Conservation (phyloP, 768 basidiomycete genomes). For the Russula lepida region DNA sequence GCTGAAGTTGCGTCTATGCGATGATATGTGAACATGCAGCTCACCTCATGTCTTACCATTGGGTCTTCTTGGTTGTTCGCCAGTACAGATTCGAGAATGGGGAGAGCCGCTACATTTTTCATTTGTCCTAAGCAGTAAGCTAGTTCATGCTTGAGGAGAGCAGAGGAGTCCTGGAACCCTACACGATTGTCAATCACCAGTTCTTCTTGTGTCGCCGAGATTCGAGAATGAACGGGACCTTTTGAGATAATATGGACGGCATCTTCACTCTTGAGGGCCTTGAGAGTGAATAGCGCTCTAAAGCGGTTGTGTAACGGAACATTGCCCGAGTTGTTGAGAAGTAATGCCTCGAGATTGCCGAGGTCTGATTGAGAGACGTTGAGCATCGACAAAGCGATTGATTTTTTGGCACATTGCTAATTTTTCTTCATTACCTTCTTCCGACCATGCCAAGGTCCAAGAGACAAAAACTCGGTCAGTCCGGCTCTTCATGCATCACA, state of each 20-base stretch:
- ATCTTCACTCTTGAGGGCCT: conserved; percentile 67
- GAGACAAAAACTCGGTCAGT: conserved; percentile 79
- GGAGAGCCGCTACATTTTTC: conserved; percentile 61
- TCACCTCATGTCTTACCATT: conserved; percentile 96
- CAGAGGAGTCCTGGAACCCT: conserved; percentile 85
- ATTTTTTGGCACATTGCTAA: conserved; percentile 13
- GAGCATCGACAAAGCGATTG: conserved; percentile 1
- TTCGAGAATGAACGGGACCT: conserved; percentile 39
- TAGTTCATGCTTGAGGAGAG: conserved; percentile 91
- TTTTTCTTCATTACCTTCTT: conserved; percentile 19
- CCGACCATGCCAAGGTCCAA: conserved; percentile 78
- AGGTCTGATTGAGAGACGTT: conserved; percentile 46
- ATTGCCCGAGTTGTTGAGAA: conserved; percentile 68
- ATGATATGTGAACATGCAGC: conserved; percentile 17
- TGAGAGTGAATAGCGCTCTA: conserved; percentile 86
- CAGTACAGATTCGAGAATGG: conserved; percentile 70
- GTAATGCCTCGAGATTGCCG: conserved; percentile 55
- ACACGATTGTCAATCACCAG: not conserved
- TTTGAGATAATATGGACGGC: conserved; percentile 80
- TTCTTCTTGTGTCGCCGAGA: not conserved
- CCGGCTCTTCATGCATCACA: not conserved
- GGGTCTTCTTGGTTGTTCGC: conserved; percentile 65
- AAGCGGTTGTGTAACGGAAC: conserved; percentile 82
- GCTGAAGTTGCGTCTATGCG: not conserved
- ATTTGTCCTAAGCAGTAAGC: conserved; percentile 97